Evolutionary conservation across 805 yeast species (phyloP).

Genomic region (Saccharomycopsis sp.): DNA sequence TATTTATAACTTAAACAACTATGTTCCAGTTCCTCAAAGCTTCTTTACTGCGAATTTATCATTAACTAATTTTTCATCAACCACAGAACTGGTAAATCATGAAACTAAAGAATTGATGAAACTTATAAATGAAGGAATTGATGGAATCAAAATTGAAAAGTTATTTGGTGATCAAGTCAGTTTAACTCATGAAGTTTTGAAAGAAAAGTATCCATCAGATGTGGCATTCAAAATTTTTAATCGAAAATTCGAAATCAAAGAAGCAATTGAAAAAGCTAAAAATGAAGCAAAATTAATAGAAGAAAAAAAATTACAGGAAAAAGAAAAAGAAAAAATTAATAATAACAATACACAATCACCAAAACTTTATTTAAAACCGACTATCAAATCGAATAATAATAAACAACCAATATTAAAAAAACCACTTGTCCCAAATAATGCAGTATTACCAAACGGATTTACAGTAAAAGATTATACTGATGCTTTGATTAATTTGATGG

Average conservation of each 20-base stretch:
- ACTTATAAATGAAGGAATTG: constrained; percentile 2
- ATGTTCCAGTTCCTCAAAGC: constrained; percentile 1
- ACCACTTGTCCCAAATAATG: no score
- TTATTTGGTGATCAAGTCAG: not conserved
- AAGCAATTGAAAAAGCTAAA: not conserved
- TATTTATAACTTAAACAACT: not conserved
- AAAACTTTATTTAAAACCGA: not conserved
- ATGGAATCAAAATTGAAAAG: constrained; percentile 4
- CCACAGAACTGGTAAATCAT: constrained; percentile 3
- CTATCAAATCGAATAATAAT: not conserved
- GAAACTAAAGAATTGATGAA: constrained; percentile 2
- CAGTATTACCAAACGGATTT: constrained; percentile 3
- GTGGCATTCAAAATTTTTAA: constrained; percentile 9
- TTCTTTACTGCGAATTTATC: not conserved
- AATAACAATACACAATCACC: not conserved
- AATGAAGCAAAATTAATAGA: not conserved
- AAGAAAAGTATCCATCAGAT: constrained; percentile 2
- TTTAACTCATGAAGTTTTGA: not conserved
- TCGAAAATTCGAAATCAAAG: not conserved
- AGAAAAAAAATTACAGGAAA: not conserved
- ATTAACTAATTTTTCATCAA: constrained; percentile 6
- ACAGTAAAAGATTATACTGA: constrained; percentile 16
- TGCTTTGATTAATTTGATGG: constrained; percentile 10
- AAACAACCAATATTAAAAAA: not conserved
- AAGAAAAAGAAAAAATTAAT: not conserved